Base-by-base conservation (phyloP, 1,284 basidiomycete genomes). In the Cryptococcus jaspeensis region DNA sequence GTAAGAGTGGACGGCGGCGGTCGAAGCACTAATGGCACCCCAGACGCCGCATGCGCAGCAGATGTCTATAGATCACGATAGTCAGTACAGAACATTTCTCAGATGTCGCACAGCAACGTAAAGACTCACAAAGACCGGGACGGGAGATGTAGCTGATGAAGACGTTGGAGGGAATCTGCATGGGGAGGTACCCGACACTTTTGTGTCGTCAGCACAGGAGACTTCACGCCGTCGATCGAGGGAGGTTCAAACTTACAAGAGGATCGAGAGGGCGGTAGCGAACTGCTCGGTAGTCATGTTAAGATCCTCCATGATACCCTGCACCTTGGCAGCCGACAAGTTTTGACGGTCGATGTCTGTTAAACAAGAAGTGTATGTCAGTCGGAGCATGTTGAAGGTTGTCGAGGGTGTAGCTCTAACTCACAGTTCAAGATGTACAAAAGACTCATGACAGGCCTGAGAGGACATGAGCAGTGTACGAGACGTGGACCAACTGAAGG, bases 151-250 rank as follows among this genome's bases (percentile, higher is more conserved):
- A 28, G 3, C 61, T 40, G 55, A 71, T 66, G 51, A 74, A 44
- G 4, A 68, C 57, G 43, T 74, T 72, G 39, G 60, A 63, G 0
- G 69, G 72, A 49, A 78, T 65, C 50, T 74, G 72, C 57, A 72
- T 66, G 8, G 68, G 64, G 37, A 73, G 64, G 56, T 77, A 75
- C 18, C 73, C 73, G 39, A 72, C 64, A 41, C 28, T 32, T 4
- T 4, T 5, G 28, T 32, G 9, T 32, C 9, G 28, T 32, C 28
- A 32, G 28, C n/a, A 32, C 28, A 32, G 4, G 28, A 9, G n/a
- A n/a, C n/a, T n/a, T 9, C 28, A 32, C 28, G 9, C 28, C 9
- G 28, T 32, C 4, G 4, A 4, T 32, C 9, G 5, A 32, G 28
- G 28, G 9, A 9, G 9, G 4, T 4, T 32, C 28, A 5, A 9